Conservation (phyloP, 2,329 filamentous ascomycete species). For the Colletotrichum chlorophyti region DNA sequence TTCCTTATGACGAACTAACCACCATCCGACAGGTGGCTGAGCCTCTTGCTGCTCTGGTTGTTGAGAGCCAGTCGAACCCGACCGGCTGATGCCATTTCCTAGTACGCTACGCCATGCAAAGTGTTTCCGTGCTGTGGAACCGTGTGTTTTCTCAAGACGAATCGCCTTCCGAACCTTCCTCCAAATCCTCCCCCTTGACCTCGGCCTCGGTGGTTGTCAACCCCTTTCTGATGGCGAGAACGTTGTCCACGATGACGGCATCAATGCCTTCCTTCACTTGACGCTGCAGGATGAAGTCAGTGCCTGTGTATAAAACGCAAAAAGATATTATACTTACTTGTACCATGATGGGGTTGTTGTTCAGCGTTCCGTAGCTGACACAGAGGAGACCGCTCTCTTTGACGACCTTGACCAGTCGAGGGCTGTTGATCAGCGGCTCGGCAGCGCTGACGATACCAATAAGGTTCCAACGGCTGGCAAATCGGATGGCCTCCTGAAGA, state of each 20-base stretch:
- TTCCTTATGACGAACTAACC: not conserved
- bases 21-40: not conserved
- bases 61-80: slow-evolving; percentile 11
- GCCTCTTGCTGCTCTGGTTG: not conserved
- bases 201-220: slow-evolving; percentile 61
- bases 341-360: slow-evolving; percentile 87
- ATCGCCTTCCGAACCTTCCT: slow-evolving; percentile 17
- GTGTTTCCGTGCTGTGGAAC: slow-evolving; percentile 20
- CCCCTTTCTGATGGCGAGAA: slow-evolving; percentile 90
- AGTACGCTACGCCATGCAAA: slow-evolving; percentile 24
- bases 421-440: slow-evolving; percentile 87
- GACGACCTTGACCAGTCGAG: slow-evolving; percentile 86
- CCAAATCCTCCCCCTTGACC: slow-evolving; percentile 30
- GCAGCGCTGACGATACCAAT: slow-evolving; percentile 90
- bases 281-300: slow-evolving; percentile 54
- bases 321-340: slow-evolving; percentile 65
- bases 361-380: slow-evolving; percentile 89
- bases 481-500: slow-evolving; percentile 93
- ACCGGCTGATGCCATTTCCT: slow-evolving; percentile 1
- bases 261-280: slow-evolving; percentile 97
- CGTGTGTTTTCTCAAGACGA: slow-evolving; percentile 15
- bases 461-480: slow-evolving; percentile 93
- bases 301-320: not conserved
- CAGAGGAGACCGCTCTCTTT: slow-evolving; percentile 95
- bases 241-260: slow-evolving; percentile 95